A percentile compares a stretch with the other conserved stretches of the same genome.
phyloP scores from a whole-genome alignment of 805 yeast genomes.

The Candida oleophila region DNA sequence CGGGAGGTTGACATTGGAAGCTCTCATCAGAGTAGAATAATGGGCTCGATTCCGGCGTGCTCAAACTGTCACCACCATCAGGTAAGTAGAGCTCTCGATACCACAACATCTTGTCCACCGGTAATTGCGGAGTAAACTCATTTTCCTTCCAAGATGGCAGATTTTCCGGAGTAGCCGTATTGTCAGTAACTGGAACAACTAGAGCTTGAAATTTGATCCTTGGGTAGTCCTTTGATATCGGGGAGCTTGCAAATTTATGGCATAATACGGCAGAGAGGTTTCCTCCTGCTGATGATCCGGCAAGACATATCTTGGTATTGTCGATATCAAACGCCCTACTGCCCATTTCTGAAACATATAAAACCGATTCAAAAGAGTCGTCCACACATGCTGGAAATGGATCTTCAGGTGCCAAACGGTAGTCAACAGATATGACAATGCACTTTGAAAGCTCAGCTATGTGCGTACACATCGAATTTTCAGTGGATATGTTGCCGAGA shows the following conservation, averaged over 20 bases:
- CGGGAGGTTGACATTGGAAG: slow-evolving; percentile 39
- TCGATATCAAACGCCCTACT: slow-evolving; percentile 23
- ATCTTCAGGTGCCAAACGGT: slow-evolving; percentile 49
- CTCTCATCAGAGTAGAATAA: slow-evolving; percentile 38
- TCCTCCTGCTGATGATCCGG: slow-evolving; percentile 51
- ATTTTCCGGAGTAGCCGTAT: slow-evolving; percentile 36
- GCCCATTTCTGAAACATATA: slow-evolving; percentile 24
- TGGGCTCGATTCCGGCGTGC: slow-evolving; percentile 40
- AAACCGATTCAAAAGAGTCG: slow-evolving; percentile 22
- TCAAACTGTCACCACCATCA: slow-evolving; percentile 19
- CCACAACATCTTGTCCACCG: slow-evolving; percentile 47
- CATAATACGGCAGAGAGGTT: slow-evolving; percentile 36
- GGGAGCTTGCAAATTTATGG: slow-evolving; percentile 31
- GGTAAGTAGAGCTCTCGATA: slow-evolving; percentile 42
- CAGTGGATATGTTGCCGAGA: slow-evolving; percentile 38
- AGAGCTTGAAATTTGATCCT: slow-evolving; percentile 38
- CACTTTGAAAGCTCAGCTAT: slow-evolving; percentile 34
- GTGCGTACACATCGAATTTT: slow-evolving; percentile 43
- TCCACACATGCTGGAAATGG: slow-evolving; percentile 47
- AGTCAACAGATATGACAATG: slow-evolving; percentile 47
- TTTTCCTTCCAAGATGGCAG: slow-evolving; percentile 38
- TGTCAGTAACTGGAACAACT: slow-evolving; percentile 46
- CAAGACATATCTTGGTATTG: slow-evolving; percentile 33
- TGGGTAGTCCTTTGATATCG: slow-evolving; percentile 23
- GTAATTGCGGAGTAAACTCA: slow-evolving; percentile 41